Evolutionary conservation across 257 asterid species (phyloP).

Genomic region (Prunella vulgaris): DNA sequence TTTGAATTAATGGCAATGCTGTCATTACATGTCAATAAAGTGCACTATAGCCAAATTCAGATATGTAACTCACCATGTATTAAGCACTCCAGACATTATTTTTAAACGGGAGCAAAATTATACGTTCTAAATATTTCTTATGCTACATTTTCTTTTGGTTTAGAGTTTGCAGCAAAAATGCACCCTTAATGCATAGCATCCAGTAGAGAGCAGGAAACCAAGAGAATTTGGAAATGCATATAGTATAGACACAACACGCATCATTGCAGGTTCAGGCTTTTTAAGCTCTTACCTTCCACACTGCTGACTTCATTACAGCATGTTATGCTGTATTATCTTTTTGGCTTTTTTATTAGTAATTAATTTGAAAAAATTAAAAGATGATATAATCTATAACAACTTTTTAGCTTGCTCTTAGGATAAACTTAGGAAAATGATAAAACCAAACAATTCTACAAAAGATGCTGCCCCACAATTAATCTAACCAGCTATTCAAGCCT

Average conservation of each 20-base stretch:
- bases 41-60: not conserved
- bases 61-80: not conserved
- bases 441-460: not conserved
- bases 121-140: not conserved
- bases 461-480: conserved; percentile 4
- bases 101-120: not conserved
- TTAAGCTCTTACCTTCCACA: not conserved
- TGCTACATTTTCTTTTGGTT: not conserved
- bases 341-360: not conserved
- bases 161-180: not conserved
- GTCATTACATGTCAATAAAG: not conserved
- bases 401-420: not conserved
- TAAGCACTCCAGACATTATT: not conserved
- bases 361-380: not conserved
- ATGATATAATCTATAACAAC: not conserved
- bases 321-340: not conserved
- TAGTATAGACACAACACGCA: not conserved
- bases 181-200: not conserved
- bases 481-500: not conserved
- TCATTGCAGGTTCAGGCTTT: not conserved
- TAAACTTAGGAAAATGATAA: not conserved
- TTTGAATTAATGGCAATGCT: conserved; percentile 4
- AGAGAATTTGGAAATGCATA: not conserved
- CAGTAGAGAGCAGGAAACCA: conserved; percentile 1
- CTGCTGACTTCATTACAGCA: not conserved